Conservation (phyloP, 2,329 filamentous ascomycete species). For the Epichloe coenophiala region DNA sequence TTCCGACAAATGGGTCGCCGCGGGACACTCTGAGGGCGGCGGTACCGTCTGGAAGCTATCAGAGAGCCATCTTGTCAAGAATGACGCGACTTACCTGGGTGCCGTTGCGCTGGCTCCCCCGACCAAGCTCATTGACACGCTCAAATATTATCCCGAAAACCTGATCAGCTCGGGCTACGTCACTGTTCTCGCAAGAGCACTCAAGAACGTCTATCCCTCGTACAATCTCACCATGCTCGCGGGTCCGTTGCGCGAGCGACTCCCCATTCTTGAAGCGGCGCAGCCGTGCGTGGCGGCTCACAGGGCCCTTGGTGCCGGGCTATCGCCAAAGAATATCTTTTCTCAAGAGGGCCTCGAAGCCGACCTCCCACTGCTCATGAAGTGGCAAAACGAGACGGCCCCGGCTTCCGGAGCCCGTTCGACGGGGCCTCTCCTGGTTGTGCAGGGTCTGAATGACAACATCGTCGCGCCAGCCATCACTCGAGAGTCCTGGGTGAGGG, state of each 20-base stretch:
- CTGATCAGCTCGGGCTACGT: conserved; percentile 1
- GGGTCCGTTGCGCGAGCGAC: conserved; percentile 1
- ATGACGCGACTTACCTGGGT: conserved; percentile 7
- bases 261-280: neutral
- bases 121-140: conserved; percentile 5
- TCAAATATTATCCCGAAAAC: neutral
- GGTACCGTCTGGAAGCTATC: conserved; percentile 10
- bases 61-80: conserved; percentile 6
- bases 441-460: conserved; percentile 7
- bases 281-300: conserved; percentile 3
- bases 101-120: conserved; percentile 8
- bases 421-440: conserved; percentile 4
- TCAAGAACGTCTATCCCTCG: conserved; percentile 1
- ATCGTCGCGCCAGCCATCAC: conserved; percentile 1
- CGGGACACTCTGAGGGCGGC: conserved; percentile 3
- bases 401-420: conserved; percentile 3
- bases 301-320: conserved; percentile 2
- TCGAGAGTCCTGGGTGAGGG: neutral
- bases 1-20: no score
- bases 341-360: neutral
- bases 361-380: neutral
- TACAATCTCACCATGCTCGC: conserved; percentile 2
- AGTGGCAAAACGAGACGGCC: conserved; percentile 3
- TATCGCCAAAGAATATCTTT: neutral
- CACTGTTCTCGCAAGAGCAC: conserved; percentile 3